Base-by-base conservation (phyloP, 495 filamentous ascomycete genomes). In the Cudoniella acicularis region DNA sequence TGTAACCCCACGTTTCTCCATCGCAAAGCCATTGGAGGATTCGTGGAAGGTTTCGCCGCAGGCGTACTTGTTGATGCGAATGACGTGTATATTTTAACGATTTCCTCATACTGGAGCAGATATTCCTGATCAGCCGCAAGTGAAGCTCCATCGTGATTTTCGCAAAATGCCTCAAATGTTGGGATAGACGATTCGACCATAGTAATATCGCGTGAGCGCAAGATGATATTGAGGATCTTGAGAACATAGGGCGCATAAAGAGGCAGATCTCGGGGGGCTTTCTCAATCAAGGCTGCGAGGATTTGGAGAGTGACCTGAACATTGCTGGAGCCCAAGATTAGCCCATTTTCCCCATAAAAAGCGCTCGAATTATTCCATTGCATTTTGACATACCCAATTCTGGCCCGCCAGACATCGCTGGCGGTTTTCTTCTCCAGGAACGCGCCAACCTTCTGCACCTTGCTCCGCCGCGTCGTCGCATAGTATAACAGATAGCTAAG, bases 401-500 rank as follows among this genome's bases (percentile, higher is more conserved):
- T 84, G 59, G 82, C 81, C 62, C 87, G 84, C 76, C 84, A 91
- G 56, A 96, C 91, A 78, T 97, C 92, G 62, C 83, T 86, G 42
- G 87, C 87, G 53, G 91, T 91, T 74, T 89, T 88, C 77, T 90
- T 93, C 73, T 96, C 91, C 65, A 97, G 75, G 67, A 95, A 97
- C 66, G 83, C 83, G 69, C 90, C 90, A 49, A 97, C 90, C 70
- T 97, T 97, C 67, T 92, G 90, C 55, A 97, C 81, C 81, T 96
- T 97, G 72, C 88, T 92, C 57, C 90, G 83, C 52, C 92, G 88
- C 63, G 92, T 94, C 70, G 90, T 92, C 43, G 88, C 90, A 79
- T 97, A 96, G 80, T 93, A 97, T 24, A 96, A 83, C 52, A 97
- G 82, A 69, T 97, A 97, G 69, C 90, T 95, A 43, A 97, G 84